Base-by-base conservation (phyloP, 2,329 filamentous ascomycete species). In the Tolypocladium tundrense region DNA sequence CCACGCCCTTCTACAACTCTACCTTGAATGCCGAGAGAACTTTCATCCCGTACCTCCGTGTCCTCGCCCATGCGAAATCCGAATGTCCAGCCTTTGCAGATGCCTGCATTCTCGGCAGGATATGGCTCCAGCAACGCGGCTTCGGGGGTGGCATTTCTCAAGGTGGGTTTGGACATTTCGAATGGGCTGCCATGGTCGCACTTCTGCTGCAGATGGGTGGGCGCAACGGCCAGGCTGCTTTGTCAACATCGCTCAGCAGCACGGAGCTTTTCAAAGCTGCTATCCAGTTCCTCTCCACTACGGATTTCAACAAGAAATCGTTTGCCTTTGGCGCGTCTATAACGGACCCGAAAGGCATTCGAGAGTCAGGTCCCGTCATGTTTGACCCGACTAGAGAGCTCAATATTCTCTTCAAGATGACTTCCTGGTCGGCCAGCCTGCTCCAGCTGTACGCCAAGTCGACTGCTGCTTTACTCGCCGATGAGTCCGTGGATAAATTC, bases 181-280 rank as follows among this genome's bases (percentile, higher is more conserved):
- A 99, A 70, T 97, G 91, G 90, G 82, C 88, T 0, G 76, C 84
- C n/a, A 75, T 94, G 54, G 82, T 92, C 68, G 90, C 92, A 39
- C 77, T 96, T 16, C 76, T 97, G 2, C 78, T 97, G 48, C 86
- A 91, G 70, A 84, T 83, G n/a, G 90, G 90, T 33, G 88, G 86
- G 8, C 81, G 84, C 8, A 87, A 86, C 60, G 88, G 88, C 2
- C 82, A 85, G 62, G 81, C 88, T 2, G 75, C 90, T 7, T 79
- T 97, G 19, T 91, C 91, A 7, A 79, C 84, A 6, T 90, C 90
- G 9, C 88, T 96, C 66, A 96, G 88, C 75, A 88, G 88, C 72
- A 94, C 93, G 31, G 93, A 97, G 72, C 80, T 97, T 51, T 97
- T 99, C 80, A 97, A 97, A 73, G 92, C 91, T 3, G 86, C 87